Percentiles rank a stretch among this genome's conserved stretches.
These are phyloP conservation scores for Carex littledalei DNA, from an alignment of 176 grass and related monocot genomes.

Conservation along the genomic window DNA sequence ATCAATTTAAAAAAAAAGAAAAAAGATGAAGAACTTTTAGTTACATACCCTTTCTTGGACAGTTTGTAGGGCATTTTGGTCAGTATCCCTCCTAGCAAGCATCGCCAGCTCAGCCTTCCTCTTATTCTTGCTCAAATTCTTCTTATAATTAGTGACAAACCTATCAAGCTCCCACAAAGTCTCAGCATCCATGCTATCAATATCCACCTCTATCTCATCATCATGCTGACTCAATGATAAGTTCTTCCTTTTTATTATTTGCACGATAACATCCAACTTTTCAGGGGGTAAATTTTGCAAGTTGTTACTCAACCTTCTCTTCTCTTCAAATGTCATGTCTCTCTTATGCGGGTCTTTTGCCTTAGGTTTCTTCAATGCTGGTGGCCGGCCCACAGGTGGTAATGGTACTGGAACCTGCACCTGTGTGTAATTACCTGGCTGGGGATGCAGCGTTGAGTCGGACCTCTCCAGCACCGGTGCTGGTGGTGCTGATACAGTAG, in stretches of 20 bases:
- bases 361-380: constrained; percentile 85
- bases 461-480: constrained; percentile 67
- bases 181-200: constrained; percentile 93
- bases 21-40: neutral
- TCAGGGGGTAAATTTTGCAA: constrained; percentile 79
- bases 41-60: constrained; percentile 52
- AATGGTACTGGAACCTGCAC: constrained; percentile 38
- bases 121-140: constrained; percentile 93
- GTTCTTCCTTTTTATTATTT: constrained; percentile 93
- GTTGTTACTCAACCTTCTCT: constrained; percentile 81
- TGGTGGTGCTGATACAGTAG: constrained; percentile 31
- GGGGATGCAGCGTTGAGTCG: constrained; percentile 39
- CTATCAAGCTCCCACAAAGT: constrained; percentile 97
- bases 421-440: constrained; percentile 40
- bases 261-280: constrained; percentile 75
- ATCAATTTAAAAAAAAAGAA: neutral
- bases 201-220: constrained; percentile 99
- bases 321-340: constrained; percentile 98
- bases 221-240: constrained; percentile 77
- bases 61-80: constrained; percentile 28
- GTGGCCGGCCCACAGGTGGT: constrained; percentile 38
- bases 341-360: constrained; percentile 89
- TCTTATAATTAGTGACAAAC: constrained; percentile 95
- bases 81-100: constrained; percentile 54
- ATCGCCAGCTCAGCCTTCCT: constrained; percentile 84